Conservation (phyloP, 768 basidiomycete genomes). For the Scleroderma citrinum region DNA sequence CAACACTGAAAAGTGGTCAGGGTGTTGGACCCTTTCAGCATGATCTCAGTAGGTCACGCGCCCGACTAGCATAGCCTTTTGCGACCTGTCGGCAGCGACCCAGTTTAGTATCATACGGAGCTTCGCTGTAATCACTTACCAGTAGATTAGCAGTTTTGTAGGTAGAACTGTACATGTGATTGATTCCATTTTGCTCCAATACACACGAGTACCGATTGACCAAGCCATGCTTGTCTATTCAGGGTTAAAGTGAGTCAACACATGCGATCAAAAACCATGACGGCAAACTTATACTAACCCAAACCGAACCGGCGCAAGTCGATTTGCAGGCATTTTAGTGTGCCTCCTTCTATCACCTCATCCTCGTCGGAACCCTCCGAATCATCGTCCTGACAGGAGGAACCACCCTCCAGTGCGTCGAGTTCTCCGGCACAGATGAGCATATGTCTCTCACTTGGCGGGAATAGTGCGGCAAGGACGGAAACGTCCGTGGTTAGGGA, state of each 20-base stretch:
- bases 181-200: slow-evolving; percentile 66
- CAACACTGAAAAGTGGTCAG: neutral
- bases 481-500: slow-evolving; percentile 69
- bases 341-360: slow-evolving; percentile 31
- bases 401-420: slow-evolving; percentile 44
- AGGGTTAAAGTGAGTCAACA: slow-evolving; percentile 2
- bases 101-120: neutral
- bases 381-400: slow-evolving; percentile 15
- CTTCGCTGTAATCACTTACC: slow-evolving; percentile 35
- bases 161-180: slow-evolving; percentile 84
- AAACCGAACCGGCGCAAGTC: slow-evolving; percentile 68
- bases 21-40: slow-evolving; percentile 23
- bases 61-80: slow-evolving; percentile 50
- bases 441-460: slow-evolving; percentile 65
- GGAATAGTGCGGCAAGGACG: slow-evolving; percentile 64
- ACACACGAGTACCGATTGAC: slow-evolving; percentile 73
- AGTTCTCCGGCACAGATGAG: slow-evolving; percentile 69
- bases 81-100: slow-evolving; percentile 37
- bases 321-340: slow-evolving; percentile 67
- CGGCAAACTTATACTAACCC: slow-evolving; percentile 35
- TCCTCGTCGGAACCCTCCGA: slow-evolving; percentile 35
- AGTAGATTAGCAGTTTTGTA: slow-evolving; percentile 77
- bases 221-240: slow-evolving; percentile 67
- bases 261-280: neutral
- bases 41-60: slow-evolving; percentile 50